phyloP scores from a whole-genome alignment of 2,329 filamentous ascomycete species.

The Ophiostoma himal-ulmi region DNA sequence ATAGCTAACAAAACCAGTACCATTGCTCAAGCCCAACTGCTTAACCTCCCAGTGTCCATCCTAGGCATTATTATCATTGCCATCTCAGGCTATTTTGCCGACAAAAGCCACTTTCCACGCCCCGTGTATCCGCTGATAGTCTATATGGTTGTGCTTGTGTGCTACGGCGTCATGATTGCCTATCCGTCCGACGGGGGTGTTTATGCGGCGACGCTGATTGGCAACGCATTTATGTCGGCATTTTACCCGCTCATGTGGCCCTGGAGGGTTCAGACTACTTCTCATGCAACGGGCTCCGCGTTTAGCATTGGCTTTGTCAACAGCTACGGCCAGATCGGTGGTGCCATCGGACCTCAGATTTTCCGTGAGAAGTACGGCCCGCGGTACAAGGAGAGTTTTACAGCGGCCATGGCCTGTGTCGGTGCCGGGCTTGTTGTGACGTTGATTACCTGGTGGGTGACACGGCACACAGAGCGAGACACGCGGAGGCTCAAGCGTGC shows the following conservation, averaged over 20 bases:
- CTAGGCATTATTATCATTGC: slow-evolving; percentile 22
- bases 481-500: slow-evolving; percentile 21
- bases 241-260: slow-evolving; percentile 30
- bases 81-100: slow-evolving; percentile 23
- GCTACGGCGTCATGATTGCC: slow-evolving; percentile 23
- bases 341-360: slow-evolving; percentile 24
- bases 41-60: slow-evolving; percentile 34
- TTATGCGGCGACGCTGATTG: slow-evolving; percentile 42
- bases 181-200: slow-evolving; percentile 28
- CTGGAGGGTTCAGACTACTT: slow-evolving; percentile 23
- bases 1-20: slow-evolving; percentile 30
- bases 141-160: slow-evolving; percentile 19
- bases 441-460: slow-evolving; percentile 23
- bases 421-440: slow-evolving; percentile 16
- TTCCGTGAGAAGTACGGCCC: slow-evolving; percentile 24
- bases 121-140: slow-evolving; percentile 20
- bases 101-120: slow-evolving; percentile 22
- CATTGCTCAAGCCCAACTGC: slow-evolving; percentile 43
- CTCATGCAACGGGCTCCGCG: slow-evolving; percentile 22
- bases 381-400: slow-evolving; percentile 22
- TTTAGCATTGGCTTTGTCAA: slow-evolving; percentile 26
- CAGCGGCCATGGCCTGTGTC: slow-evolving; percentile 22
- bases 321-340: slow-evolving; percentile 27
- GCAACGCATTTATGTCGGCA: slow-evolving; percentile 38
- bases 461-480: slow-evolving; percentile 21